Conservation (phyloP, 1,139 yeast genomes). For the Sporopachydermia cereana region DNA sequence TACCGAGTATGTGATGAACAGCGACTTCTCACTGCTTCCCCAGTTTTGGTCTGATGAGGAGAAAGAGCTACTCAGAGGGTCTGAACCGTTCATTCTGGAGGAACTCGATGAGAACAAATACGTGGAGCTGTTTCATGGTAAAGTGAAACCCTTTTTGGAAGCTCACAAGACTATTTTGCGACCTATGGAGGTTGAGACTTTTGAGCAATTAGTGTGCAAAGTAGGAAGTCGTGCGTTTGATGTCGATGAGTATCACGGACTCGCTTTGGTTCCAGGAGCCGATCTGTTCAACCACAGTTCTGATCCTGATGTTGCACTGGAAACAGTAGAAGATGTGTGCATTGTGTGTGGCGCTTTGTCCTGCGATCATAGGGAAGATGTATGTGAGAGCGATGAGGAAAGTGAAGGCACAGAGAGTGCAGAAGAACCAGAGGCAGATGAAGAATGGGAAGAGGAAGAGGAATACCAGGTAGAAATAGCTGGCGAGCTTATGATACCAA, state of each 20-base stretch:
- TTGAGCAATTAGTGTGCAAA: slow-evolving; percentile 21
- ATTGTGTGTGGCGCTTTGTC: slow-evolving; percentile 56
- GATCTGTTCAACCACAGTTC: slow-evolving; percentile 74
- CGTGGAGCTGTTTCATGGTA: slow-evolving; percentile 38
- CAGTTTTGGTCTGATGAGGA: slow-evolving; percentile 51
- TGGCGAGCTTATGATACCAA: slow-evolving; percentile 10
- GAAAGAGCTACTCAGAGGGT: slow-evolving; percentile 40
- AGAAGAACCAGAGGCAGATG: slow-evolving; percentile 7
- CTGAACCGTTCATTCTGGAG: slow-evolving; percentile 57
- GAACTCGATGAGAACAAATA: slow-evolving; percentile 51
- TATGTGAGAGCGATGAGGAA: slow-evolving; percentile 25
- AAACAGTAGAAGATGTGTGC: slow-evolving; percentile 63
- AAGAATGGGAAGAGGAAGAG: slow-evolving; percentile 7
- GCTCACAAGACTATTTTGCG: slow-evolving; percentile 16
- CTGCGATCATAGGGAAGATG: slow-evolving; percentile 35
- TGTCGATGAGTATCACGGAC: slow-evolving; percentile 62
- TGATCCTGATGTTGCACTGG: slow-evolving; percentile 55
- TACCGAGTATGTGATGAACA: slow-evolving; percentile 32
- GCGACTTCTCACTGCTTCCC: slow-evolving; percentile 37
- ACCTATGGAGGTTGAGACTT: slow-evolving; percentile 18
- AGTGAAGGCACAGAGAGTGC: slow-evolving; percentile 6
- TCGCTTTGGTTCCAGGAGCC: slow-evolving; percentile 82
- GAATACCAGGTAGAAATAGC: slow-evolving; percentile 11
- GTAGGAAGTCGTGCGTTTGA: slow-evolving; percentile 73
- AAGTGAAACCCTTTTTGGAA: slow-evolving; percentile 20